Percentiles rank a stretch among this genome's conserved stretches.
Evolutionary conservation across 2,329 filamentous ascomycete genomes (phyloP).

Genomic region (Orbilia ellipsospora): DNA sequence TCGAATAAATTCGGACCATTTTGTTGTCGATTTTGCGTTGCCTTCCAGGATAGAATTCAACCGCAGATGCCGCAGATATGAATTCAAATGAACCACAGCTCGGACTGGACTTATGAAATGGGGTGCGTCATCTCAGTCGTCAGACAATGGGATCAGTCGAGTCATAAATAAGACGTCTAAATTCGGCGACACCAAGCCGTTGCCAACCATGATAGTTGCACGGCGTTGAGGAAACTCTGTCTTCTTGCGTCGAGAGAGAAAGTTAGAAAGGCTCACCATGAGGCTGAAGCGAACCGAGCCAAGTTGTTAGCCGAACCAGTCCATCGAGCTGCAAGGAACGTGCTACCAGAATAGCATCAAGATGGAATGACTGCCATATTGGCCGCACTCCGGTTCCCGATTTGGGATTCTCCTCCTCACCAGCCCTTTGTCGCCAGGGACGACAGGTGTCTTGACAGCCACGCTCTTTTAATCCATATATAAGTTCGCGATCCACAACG

Average conservation of each 20-base stretch:
- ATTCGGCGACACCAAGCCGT: not conserved
- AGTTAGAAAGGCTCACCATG: constrained; percentile 31
- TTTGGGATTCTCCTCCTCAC: constrained; percentile 23
- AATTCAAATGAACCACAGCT: not conserved
- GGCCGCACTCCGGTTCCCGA: constrained; percentile 29
- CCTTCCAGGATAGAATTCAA: too few relatives aligned
- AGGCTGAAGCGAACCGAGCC: constrained; percentile 41
- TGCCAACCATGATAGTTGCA: not conserved
- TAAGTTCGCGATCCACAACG: constrained; percentile 15
- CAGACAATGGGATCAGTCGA: constrained; percentile 11
- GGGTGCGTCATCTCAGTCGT: not conserved
- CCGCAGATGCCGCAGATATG: too few relatives aligned
- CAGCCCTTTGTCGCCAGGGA: constrained; percentile 10
- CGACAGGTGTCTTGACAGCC: not conserved
- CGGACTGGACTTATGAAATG: not conserved
- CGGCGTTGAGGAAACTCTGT: constrained; percentile 43
- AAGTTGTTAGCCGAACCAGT: constrained; percentile 17
- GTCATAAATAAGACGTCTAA: constrained; percentile 4
- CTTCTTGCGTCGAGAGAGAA: constrained; percentile 12
- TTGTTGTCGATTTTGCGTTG: not conserved
- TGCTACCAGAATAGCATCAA: constrained; percentile 45
- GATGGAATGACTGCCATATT: constrained; percentile 39
- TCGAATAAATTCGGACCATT: constrained; percentile 1
- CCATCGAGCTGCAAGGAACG: constrained; percentile 46
- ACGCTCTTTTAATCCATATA: not conserved